These are phyloP conservation scores for Artemisia annua DNA, from an alignment of 129 eudicot genomes.

Conservation along the genomic window DNA sequence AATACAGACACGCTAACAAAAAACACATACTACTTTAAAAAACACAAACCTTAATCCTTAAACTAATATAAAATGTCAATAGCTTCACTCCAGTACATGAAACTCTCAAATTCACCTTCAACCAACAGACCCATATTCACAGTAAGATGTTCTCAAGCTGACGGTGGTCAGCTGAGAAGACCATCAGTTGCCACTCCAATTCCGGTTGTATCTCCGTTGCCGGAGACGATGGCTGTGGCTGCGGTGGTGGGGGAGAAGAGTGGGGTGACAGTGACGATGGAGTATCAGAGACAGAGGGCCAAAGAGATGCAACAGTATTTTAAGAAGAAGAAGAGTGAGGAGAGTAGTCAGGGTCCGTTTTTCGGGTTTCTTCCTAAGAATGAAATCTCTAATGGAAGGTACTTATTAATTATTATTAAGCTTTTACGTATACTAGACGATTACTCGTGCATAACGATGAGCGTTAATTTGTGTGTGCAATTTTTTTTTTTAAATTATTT, in stretches of 20 bases:
- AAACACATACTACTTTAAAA: no score
- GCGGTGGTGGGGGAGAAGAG: conserved; percentile 34
- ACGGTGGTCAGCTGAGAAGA: conserved; percentile 77
- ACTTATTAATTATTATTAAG: no score
- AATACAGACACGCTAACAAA: no score
- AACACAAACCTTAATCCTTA: neutral
- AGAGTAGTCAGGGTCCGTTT: conserved; percentile 73
- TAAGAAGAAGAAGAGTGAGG: conserved; percentile 80
- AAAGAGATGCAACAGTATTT: conserved; percentile 92
- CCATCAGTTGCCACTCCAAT: conserved; percentile 65
- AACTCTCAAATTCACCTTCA: conserved; percentile 39
- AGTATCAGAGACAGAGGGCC: conserved; percentile 94
- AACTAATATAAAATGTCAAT: conserved; percentile 53
- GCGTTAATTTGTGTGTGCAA: no score
- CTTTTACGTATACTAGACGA: no score
- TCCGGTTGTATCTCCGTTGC: conserved; percentile 27
- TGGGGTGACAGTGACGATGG: conserved; percentile 81
- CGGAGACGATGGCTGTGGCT: conserved; percentile 5
- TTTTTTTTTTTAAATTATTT: no score
- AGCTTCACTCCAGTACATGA: conserved; percentile 63
- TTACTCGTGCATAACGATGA: no score
- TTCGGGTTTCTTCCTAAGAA: conserved; percentile 85
- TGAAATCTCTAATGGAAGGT: conserved; percentile 96
- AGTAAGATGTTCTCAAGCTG: conserved; percentile 58
- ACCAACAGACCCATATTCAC: conserved; percentile 31